phyloP scores from a whole-genome alignment of 1,139 yeast species.

The Pichia cactophila region DNA sequence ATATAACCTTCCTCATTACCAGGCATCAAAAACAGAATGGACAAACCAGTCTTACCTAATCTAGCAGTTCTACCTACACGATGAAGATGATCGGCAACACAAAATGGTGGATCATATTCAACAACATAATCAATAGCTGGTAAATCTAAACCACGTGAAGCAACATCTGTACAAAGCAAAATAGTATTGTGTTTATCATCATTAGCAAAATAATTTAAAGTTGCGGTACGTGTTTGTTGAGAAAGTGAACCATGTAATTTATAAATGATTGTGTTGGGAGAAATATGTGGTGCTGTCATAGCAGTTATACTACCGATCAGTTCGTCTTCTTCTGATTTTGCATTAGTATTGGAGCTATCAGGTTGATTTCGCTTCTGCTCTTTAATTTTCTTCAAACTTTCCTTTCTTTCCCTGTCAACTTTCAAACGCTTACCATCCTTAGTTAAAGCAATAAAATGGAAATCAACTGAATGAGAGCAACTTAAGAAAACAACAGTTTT shows the following conservation, averaged over 20 bases:
- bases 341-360: conserved; percentile 21
- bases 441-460: conserved; percentile 73
- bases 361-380: conserved; percentile 12
- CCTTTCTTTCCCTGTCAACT: conserved; percentile 22
- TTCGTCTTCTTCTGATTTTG: conserved; percentile 16
- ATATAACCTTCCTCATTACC: conserved; percentile 82
- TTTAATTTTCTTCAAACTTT: conserved; percentile 7
- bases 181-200: conserved; percentile 36
- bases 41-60: conserved; percentile 80
- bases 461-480: conserved; percentile 92
- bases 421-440: conserved; percentile 39
- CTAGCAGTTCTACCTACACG: conserved; percentile 98
- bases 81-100: conserved; percentile 86
- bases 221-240: conserved; percentile 74
- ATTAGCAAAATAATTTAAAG: conserved; percentile 57
- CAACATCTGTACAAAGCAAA: conserved; percentile 85
- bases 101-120: conserved; percentile 88
- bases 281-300: conserved; percentile 48
- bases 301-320: conserved; percentile 30
- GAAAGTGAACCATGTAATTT: conserved; percentile 86
- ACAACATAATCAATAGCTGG: conserved; percentile 91
- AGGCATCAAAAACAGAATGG: conserved; percentile 72
- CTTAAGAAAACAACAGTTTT: conserved; percentile 83
- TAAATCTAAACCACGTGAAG: conserved; percentile 95
- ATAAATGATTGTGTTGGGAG: conserved; percentile 40